Evolutionary conservation across 192 early-diverging fungal genomes (phyloP), one percentile per base, ranked within the genome.

Genomic region (Lobulomyces angularis): DNA sequence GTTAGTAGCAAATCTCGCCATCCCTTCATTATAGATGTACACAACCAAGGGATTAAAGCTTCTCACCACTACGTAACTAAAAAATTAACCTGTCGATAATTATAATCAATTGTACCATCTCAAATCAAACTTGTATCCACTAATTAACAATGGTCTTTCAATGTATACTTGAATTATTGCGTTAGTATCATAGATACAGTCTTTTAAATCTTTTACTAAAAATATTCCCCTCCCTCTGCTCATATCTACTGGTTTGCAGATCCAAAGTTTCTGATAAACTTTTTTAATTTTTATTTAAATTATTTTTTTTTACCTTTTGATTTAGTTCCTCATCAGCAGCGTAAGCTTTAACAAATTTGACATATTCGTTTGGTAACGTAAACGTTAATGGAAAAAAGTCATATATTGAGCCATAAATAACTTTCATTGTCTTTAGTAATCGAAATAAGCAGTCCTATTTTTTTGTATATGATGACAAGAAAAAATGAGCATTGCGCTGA

Each of bases 111-210:
- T 9, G 33, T 42, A 62, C 65, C 65, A 69, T 54, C 66, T 37
- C 31, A 69, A 26, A 28, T 69, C 66, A 36, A 56, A 69, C 41
- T 69, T 69, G 51, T 63, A 69, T 21, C 66, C 66, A 5, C 58
- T 57, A 17, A 69, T 69, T 14, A 69, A 37, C 27, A 52, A 37
- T 3, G 66, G 66, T 26, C 61, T 61, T 2, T 48, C 27, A 18
- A 69, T 56, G 35, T 69, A 69, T 21, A 55, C 20, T 35, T 69
- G 66, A 3, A 69, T 34, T 1, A 69, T 40, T 4, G 66, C 58
- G 43, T 61, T 69, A 27, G 11, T 5, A 35, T 68, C 65, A 55
- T 69, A 69, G 3, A 46, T 46, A 18, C 63, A 40, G n/a, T 63
- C 51, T 16, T 55, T 29, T 20, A 69, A 27, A 21, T 63, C 49